These are phyloP conservation scores for Oidium heveae DNA, from an alignment of 2,329 filamentous ascomycete species.

Conservation along the genomic window DNA sequence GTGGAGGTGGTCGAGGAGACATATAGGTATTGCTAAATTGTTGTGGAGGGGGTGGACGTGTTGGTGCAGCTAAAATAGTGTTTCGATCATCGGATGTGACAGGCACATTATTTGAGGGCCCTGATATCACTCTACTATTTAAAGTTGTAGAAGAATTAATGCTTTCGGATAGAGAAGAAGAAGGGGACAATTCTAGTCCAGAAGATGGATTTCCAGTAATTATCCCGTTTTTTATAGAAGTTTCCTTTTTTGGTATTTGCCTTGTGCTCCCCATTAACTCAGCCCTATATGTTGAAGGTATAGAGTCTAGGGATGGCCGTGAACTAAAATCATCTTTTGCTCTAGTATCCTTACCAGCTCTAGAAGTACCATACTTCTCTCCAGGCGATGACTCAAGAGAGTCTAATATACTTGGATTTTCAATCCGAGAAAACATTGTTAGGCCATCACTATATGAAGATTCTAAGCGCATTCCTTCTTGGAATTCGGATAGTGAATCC, in stretches of 20 bases:
- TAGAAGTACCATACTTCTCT: conserved; percentile 20
- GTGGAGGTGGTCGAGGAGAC: conserved; percentile 14
- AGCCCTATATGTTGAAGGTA: conserved; percentile 20
- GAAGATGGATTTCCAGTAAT: conserved; percentile 11
- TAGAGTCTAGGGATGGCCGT: conserved; percentile 16
- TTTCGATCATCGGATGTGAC: conserved; percentile 9
- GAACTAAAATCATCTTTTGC: conserved; percentile 27
- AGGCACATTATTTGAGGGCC: conserved; percentile 8
- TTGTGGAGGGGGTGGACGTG: conserved; percentile 18
- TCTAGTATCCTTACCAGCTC: conserved; percentile 33
- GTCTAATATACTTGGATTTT: conserved; percentile 6
- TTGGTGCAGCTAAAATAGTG: conserved; percentile 9
- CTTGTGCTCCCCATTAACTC: conserved; percentile 25
- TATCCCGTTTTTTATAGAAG: conserved; percentile 7
- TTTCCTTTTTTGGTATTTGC: conserved; percentile 37
- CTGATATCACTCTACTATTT: conserved; percentile 14
- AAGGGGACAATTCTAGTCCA: conserved; percentile 12
- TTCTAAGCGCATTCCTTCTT: conserved; percentile 10
- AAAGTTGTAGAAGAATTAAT: conserved; percentile 10
- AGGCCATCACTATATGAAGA: conserved; percentile 15
- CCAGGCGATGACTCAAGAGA: conserved; percentile 9
- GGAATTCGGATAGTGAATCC: conserved; percentile 16
- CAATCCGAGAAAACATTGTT: conserved; percentile 7
- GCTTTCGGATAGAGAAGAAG: conserved; percentile 13
- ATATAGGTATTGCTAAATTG: conserved; percentile 15